These are phyloP conservation scores for Colletotrichum spaethianum DNA, from an alignment of 2,329 filamentous ascomycete genomes.

Conservation along the genomic window DNA sequence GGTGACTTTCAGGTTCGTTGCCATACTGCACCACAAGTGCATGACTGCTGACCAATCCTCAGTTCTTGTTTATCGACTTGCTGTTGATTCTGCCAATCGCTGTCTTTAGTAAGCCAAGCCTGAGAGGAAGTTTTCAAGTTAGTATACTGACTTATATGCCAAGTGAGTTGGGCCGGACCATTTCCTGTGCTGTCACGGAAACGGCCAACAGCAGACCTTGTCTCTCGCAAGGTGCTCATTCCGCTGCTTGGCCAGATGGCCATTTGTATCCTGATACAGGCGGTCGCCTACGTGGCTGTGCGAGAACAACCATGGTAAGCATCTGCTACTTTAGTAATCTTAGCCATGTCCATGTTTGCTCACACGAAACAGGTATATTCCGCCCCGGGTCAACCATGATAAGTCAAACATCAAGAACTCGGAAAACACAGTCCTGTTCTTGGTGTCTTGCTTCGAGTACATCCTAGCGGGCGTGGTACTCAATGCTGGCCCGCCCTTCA, in stretches of 20 bases:
- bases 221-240: conserved; percentile 91
- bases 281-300: conserved; percentile 80
- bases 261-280: conserved; percentile 84
- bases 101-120: conserved; percentile 80
- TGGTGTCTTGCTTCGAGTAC: conserved; percentile 95
- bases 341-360: conserved; percentile 22
- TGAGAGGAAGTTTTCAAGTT: conserved; percentile 25
- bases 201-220: conserved; percentile 90
- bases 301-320: conserved; percentile 82
- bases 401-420: conserved; percentile 92
- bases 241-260: conserved; percentile 91
- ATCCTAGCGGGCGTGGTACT: conserved; percentile 91
- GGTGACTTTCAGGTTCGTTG: conserved; percentile 87
- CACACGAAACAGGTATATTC: conserved; percentile 74
- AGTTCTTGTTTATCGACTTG: conserved; percentile 96
- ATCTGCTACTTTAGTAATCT: neutral
- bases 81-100: conserved; percentile 94
- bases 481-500: conserved; percentile 91
- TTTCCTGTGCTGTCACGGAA: conserved; percentile 84
- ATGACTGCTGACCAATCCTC: neutral
- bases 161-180: conserved; percentile 94
- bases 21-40: neutral
- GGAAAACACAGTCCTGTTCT: conserved; percentile 92
- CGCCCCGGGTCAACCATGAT: conserved; percentile 81
- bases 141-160: conserved; percentile 6